These are phyloP conservation scores for Lentinula guzmanii DNA, from an alignment of 768 basidiomycete genomes.

Conservation along the genomic window DNA sequence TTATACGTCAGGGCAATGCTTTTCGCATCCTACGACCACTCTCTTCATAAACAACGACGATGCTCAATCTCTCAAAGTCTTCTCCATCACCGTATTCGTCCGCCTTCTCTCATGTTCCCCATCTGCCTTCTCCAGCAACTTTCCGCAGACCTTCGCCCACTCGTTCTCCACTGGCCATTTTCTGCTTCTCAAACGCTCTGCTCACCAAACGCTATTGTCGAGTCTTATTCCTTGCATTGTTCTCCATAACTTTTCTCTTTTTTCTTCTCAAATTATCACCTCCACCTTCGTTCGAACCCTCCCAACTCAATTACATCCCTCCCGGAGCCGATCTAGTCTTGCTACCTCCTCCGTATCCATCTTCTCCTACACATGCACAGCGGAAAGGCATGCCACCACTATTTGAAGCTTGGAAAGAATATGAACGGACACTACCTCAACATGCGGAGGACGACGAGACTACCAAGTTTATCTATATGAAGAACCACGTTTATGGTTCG, in stretches of 20 bases:
- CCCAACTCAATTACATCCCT: background rate
- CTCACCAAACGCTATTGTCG: conserved; percentile 4
- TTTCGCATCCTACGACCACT: no score
- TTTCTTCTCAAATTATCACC: background rate
- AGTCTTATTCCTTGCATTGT: background rate
- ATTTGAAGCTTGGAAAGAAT: conserved; percentile 35
- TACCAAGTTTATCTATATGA: conserved; percentile 40
- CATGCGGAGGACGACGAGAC: conserved; percentile 36
- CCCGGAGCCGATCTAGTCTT: background rate
- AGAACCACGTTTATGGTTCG: conserved; percentile 41
- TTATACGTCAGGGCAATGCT: no score
- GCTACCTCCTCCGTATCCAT: background rate
- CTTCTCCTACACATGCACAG: background rate
- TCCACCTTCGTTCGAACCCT: background rate
- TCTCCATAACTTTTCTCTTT: background rate
- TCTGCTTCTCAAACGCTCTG: background rate
- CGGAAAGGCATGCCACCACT: conserved; percentile 29
- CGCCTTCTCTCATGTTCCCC: background rate
- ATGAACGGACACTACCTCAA: conserved; percentile 40
- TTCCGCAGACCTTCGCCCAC: background rate
- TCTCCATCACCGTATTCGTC: background rate
- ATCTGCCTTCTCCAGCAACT: background rate
- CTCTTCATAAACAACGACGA: background rate
- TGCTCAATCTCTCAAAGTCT: background rate
- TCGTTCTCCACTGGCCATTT: background rate